A percentile compares a stretch with the other conserved stretches of the same genome.
Evolutionary conservation across 1,284 basidiomycete genomes (phyloP).

Genomic region (Ceratobasidium sp.): DNA sequence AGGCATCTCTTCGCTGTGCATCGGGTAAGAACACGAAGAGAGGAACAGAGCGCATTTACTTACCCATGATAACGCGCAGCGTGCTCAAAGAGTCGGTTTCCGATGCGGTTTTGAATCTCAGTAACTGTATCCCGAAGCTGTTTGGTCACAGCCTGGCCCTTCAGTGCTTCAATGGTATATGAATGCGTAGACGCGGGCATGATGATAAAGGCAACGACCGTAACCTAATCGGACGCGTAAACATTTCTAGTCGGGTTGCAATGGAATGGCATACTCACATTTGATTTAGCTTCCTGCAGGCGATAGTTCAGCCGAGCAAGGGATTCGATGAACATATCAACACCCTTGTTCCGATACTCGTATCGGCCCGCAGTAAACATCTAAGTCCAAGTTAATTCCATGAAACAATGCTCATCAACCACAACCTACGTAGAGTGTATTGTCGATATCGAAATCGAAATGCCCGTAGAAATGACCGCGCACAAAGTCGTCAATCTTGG

Average conservation of each 20-base stretch:
- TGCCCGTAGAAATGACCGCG: constrained; percentile 98
- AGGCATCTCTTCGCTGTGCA: constrained; percentile 69
- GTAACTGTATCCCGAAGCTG: constrained; percentile 94
- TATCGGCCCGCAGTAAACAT: constrained; percentile 99
- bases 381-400: constrained; percentile 48
- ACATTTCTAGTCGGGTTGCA: background rate
- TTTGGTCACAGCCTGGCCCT: constrained; percentile 97
- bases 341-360: constrained; percentile 98
- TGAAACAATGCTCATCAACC: constrained; percentile 11
- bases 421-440: constrained; percentile 84
- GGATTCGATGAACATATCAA: constrained; percentile 99
- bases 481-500: constrained; percentile 97
- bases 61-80: constrained; percentile 90
- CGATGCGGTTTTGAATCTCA: constrained; percentile 92
- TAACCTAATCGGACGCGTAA: constrained; percentile 49
- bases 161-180: constrained; percentile 96
- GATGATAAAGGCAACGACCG: constrained; percentile 98
- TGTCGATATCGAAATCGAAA: constrained; percentile 94
- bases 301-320: constrained; percentile 91
- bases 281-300: constrained; percentile 80
- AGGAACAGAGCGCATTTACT: constrained; percentile 45
- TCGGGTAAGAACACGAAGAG: constrained; percentile 15
- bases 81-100: constrained; percentile 90
- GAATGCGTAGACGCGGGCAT: constrained; percentile 97
- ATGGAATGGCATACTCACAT: constrained; percentile 46